Percentiles rank a stretch among this genome's conserved stretches.
Evolutionary conservation across 1,284 basidiomycete genomes (phyloP).

Genomic region (Pascua sp.): DNA sequence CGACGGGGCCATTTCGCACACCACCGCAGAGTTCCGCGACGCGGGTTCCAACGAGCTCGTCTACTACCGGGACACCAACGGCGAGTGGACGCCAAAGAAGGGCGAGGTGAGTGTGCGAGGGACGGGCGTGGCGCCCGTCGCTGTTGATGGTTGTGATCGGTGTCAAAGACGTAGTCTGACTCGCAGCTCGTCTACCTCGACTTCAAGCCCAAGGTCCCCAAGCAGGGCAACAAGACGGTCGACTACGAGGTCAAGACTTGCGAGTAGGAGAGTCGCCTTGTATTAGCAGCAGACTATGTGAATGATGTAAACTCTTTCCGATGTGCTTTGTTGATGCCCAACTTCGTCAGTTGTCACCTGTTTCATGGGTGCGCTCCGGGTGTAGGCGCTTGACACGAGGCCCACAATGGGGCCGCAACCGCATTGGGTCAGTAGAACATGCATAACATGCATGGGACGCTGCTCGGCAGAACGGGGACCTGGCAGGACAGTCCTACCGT

Average conservation of each 20-base stretch:
- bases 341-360: too few species aligned
- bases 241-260: conserved; percentile 43
- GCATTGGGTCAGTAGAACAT: too few species aligned
- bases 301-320: too few species aligned
- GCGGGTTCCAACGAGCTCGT: conserved; percentile 44
- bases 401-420: too few species aligned
- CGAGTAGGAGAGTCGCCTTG: conserved; percentile 23
- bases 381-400: too few species aligned
- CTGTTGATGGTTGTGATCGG: neutral
- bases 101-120: conserved; percentile 33
- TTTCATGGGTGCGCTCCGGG: too few species aligned
- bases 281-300: too few species aligned
- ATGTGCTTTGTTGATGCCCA: too few species aligned
- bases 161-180: neutral
- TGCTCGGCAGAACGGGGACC: too few species aligned
- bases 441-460: too few species aligned
- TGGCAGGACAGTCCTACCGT: too few species aligned
- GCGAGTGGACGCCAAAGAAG: conserved; percentile 47
- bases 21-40: conserved; percentile 47
- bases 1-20: conserved; percentile 45
- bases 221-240: conserved; percentile 43
- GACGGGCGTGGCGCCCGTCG: too few species aligned
- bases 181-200: conserved; percentile 45
- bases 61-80: conserved; percentile 47
- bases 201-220: conserved; percentile 46